Evolutionary conservation across 495 filamentous ascomycete species (phyloP), one percentile per base, ranked within the genome.

Genomic region (Trichocladium antarcticum): DNA sequence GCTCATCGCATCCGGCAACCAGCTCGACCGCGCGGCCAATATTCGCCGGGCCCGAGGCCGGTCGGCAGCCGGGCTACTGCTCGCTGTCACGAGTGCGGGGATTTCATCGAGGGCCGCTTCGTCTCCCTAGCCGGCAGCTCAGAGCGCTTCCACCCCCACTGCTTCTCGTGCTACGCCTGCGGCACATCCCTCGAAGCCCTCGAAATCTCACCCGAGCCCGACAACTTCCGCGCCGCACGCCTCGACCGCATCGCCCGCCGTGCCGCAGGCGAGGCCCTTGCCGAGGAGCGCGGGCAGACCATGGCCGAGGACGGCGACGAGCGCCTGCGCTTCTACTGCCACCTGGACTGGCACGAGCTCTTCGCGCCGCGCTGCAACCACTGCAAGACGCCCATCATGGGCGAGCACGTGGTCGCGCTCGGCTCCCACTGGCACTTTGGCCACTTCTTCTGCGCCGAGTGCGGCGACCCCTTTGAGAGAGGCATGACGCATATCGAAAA

Each of bases 401-500:
- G 88, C 36, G 90, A 97, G 69, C 85, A 96, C 35, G 80, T 95
- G 11, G 81, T 97, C 34, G 92, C 92, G 3, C 85, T 92, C 56
- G 92, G 93, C 16, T 81, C 83, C 16, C 87, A 94, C 67, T 99
- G 87, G 87, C 92, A 99, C 67, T 85, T 85, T 54, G 92, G 92
- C 1, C 92, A 99, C 70, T 99, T 99, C 73, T 99, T 97, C 76
- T 99, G 92, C 62, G 93, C 93, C 24, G 86, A 99, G 74, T 99
- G 92, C 68, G 92, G 92, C 53, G 92, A 99, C 75, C 88, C 89
- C 15, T 96, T 96, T 63, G 83, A 83, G 61, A 71, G 74, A 14
- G 71, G 76, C 34, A 89, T 80, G 44, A 88, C 89, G 40, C 92
- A 95, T 63, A 92, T 99, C 19, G 93, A 99, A 65, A 95, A 93